Conservation (phyloP, 805 yeast genomes). For the Blastobotrys robertii region DNA sequence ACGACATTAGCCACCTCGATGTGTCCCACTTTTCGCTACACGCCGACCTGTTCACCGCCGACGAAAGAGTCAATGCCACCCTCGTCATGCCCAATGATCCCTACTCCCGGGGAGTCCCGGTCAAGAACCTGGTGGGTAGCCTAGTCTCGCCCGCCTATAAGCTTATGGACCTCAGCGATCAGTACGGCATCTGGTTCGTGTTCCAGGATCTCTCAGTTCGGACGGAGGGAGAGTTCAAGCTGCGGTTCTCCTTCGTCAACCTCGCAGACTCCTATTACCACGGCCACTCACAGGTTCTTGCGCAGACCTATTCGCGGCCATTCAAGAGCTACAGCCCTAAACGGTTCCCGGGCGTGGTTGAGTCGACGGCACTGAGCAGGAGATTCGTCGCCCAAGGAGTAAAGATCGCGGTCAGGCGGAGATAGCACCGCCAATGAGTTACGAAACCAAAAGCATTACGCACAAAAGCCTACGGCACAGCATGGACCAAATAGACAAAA, state of each 20-base stretch:
- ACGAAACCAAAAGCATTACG: neutral
- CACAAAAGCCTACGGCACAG: neutral
- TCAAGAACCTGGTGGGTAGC: conserved; percentile 32
- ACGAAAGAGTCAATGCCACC: conserved; percentile 22
- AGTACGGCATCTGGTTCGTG: conserved; percentile 35
- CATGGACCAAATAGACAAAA: neutral
- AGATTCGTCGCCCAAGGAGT: conserved; percentile 37
- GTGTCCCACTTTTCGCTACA: conserved; percentile 29
- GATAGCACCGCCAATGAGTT: too few relatives aligned
- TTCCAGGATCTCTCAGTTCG: conserved; percentile 35
- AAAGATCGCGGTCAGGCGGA: conserved; percentile 32
- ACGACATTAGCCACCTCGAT: conserved; percentile 20
- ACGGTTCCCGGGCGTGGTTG: conserved; percentile 38
- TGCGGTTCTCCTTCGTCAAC: conserved; percentile 31
- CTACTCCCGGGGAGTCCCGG: conserved; percentile 1
- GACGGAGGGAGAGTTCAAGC: conserved; percentile 34
- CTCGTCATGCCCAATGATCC: conserved; percentile 10
- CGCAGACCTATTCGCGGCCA: conserved; percentile 26
- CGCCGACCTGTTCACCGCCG: conserved; percentile 34
- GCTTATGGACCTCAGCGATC: conserved; percentile 28
- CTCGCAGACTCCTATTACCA: conserved; percentile 15
- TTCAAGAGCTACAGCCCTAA: conserved; percentile 36
- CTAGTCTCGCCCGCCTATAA: conserved; percentile 33
- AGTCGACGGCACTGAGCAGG: conserved; percentile 31
- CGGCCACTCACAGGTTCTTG: conserved; percentile 11